Evolutionary conservation across 164 flowering plant species (phyloP), one percentile per base, ranked within the genome.

Genomic region (Vitis cinerea): DNA sequence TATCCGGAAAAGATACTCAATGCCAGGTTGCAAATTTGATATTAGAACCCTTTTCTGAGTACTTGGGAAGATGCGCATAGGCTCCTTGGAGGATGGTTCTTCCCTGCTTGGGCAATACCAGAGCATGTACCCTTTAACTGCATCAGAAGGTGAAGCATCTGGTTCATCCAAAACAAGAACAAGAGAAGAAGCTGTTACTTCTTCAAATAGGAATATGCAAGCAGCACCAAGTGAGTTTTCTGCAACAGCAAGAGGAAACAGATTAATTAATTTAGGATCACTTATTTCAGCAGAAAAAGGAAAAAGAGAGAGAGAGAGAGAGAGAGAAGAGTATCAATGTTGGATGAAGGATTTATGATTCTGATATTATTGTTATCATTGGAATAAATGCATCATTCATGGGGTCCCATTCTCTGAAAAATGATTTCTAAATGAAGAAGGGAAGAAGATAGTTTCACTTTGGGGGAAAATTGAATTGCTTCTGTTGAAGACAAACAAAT

Each of bases 221-320:
- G 99, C 97, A 77, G 97, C 90, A 59, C 97, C 97, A 66, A 85
- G 90, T 63, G 97, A 91, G 88, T 83, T 89, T 78, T 84, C 97
- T 91, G 92, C 5, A 23, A 37, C 44, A 37, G 44, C 44, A 37
- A 23, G 44, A 3, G 44, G 44, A 37, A 37, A 37, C 44, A 37
- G 44, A 37, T 37, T 6, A 37, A 37, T 37, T 37, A 37, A 37
- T 37, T 37, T 37, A 37, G 44, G 44, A 37, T 37, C 44, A 37
- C 44, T 37, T 37, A 37, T 0, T 37, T 37, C 7, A 37, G 44
- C 44, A 37, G 44, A 37, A 37, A 37, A 37, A 37, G 44, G 44
- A 37, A 37, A 31, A 0, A 23, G 27, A 23, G 23, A 23, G 27
- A 23, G 27, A 23, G 27, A 23, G 27, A 23, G 27, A 23, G 27